Conservation (phyloP, 225 moss, liverwort and hornwort genomes). For the Polytrichum formosum region DNA sequence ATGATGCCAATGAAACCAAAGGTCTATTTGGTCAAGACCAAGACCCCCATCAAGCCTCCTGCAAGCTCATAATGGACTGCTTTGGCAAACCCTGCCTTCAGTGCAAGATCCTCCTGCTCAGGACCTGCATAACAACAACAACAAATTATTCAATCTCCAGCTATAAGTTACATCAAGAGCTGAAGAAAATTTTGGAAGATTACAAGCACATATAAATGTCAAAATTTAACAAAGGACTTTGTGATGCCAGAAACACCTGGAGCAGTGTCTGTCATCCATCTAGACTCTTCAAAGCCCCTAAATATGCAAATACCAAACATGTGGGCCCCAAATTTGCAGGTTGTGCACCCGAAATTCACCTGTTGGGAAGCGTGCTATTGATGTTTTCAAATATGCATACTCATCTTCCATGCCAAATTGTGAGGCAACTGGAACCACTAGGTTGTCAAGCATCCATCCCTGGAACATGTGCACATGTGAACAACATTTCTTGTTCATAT, state of each 20-base stretch:
- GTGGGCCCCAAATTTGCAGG: no score
- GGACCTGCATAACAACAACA: conserved; percentile 24
- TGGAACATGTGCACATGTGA: conserved; percentile 16
- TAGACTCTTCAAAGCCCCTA: not conserved
- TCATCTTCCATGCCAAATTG: conserved; percentile 82
- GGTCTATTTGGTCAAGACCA: conserved; percentile 63
- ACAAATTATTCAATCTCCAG: not conserved
- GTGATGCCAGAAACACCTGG: not conserved
- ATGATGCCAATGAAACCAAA: not conserved
- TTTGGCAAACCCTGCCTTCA: conserved; percentile 47
- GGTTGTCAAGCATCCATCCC: conserved; percentile 85
- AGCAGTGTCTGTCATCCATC: not conserved
- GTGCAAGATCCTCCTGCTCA: conserved; percentile 71
- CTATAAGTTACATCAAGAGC: no score
- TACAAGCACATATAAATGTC: no score
- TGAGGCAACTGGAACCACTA: conserved; percentile 90
- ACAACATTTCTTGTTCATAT: not conserved
- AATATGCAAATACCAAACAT: no score
- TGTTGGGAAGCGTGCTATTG: conserved; percentile 78
- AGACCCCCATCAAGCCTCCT: conserved; percentile 87
- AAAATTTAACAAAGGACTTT: not conserved
- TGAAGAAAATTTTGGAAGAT: no score
- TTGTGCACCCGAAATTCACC: conserved; percentile 18
- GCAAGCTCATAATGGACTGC: conserved; percentile 87
- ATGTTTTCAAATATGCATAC: conserved; percentile 78